Evolutionary conservation across 208 protist genomes (phyloP).

Genomic region (Naegleria gruberi): DNA sequence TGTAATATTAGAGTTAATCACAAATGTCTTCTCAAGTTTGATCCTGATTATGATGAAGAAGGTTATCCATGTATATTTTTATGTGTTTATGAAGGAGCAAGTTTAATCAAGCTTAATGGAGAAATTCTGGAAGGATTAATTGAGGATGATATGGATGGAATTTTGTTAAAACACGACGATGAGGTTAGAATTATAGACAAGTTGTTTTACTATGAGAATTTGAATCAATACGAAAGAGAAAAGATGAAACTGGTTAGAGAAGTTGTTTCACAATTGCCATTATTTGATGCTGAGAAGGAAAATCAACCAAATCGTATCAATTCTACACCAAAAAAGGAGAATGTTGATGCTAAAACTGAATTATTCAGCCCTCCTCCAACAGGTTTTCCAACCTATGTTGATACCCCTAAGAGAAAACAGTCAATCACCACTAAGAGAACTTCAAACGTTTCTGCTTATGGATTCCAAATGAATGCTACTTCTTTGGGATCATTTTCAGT

Average conservation of each 20-base stretch:
- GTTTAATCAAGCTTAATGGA: neutral
- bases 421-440: neutral
- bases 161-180: neutral
- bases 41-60: neutral
- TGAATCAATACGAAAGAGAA: neutral
- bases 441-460: neutral
- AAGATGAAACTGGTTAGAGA: neutral
- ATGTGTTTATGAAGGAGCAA: neutral
- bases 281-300: neutral
- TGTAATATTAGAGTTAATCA: neutral
- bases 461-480: neutral
- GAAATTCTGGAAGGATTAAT: neutral
- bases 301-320: neutral
- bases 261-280: neutral
- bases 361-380: neutral
- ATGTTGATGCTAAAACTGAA: neutral
- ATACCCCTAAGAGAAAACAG: neutral
- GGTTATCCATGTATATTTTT: neutral
- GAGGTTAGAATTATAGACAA: neutral
- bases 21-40: neutral
- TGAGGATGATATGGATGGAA: neutral
- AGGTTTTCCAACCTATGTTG: neutral
- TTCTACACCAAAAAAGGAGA: too few species aligned
- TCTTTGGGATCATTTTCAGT: neutral
- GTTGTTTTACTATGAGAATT: neutral